Evolutionary conservation across 108 stramenopile species (phyloP).

Genomic region (Poteriospumella lacustris): DNA sequence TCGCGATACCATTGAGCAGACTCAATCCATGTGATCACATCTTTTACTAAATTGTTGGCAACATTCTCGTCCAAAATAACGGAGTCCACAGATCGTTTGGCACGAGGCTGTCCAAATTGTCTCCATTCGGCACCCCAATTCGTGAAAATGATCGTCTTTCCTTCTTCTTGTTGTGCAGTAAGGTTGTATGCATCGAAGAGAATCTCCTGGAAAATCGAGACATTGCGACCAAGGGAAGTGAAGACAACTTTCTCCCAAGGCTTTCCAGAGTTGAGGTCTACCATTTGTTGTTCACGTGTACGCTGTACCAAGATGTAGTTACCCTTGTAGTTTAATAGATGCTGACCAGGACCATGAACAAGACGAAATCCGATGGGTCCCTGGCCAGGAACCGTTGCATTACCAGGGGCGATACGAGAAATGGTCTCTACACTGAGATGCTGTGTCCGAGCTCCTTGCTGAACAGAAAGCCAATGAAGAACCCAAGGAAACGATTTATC

Average conservation of each 20-base stretch:
- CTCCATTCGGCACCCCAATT: conserved; percentile 37
- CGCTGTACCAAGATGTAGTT: conserved; percentile 14
- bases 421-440: conserved; percentile 33
- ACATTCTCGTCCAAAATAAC: conserved; percentile 30
- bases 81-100: conserved; percentile 21
- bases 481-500: conserved; percentile 37
- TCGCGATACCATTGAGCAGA: conserved; percentile 31
- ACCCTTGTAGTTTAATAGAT: conserved; percentile 23
- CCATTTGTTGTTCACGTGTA: conserved; percentile 25
- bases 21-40: conserved; percentile 20
- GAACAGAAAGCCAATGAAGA: conserved; percentile 28
- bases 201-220: neutral
- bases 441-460: conserved; percentile 4
- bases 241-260: conserved; percentile 35
- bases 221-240: conserved; percentile 26
- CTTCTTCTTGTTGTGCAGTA: neutral
- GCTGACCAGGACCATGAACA: conserved; percentile 35
- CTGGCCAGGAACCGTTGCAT: neutral
- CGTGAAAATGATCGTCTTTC: conserved; percentile 30
- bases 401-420: neutral
- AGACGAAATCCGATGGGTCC: conserved; percentile 1
- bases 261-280: conserved; percentile 25
- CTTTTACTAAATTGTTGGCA: neutral
- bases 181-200: conserved; percentile 20
- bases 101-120: conserved; percentile 33